Evolutionary conservation across 352 stramenopile species (phyloP).

Genomic region (Phytopythium helicoides): DNA sequence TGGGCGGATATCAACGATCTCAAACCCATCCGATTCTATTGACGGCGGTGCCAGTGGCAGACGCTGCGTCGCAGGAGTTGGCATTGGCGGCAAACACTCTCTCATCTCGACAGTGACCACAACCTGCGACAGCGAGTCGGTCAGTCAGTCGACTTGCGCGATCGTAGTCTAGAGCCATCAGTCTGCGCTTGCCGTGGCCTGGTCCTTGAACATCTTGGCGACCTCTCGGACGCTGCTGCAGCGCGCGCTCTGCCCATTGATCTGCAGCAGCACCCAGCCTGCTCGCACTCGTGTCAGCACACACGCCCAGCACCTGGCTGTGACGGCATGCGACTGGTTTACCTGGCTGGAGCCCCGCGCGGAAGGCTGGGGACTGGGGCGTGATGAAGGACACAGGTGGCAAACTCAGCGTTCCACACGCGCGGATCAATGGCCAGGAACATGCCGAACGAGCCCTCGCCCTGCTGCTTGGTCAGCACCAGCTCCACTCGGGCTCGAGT

Average conservation of each 20-base stretch:
- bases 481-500: slow-evolving; percentile 20
- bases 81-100: not conserved
- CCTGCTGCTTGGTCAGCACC: slow-evolving; percentile 36
- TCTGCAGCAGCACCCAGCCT: slow-evolving; percentile 42
- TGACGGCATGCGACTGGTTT: too few species aligned
- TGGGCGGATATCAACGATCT: slow-evolving; percentile 1
- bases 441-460: slow-evolving; percentile 70
- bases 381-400: slow-evolving; percentile 60
- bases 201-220: slow-evolving; percentile 43
- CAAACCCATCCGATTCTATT: slow-evolving; percentile 2
- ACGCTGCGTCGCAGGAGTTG: not conserved
- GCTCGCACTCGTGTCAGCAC: too few species aligned
- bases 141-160: not conserved
- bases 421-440: slow-evolving; percentile 40
- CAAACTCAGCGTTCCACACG: slow-evolving; percentile 21
- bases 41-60: not conserved
- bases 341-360: slow-evolving; percentile 54
- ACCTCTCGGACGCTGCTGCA: slow-evolving; percentile 35
- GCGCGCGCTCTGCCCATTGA: slow-evolving; percentile 32
- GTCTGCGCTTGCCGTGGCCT: slow-evolving; percentile 16
- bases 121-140: not conserved
- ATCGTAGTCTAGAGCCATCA: not conserved
- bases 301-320: too few species aligned
- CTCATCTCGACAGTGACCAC: slow-evolving; percentile 1
- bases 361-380: slow-evolving; percentile 45